A percentile compares a stretch with the other conserved stretches of the same genome.
Conservation (phyloP, 495 filamentous ascomycete genomes). For the Margaritispora aquatica region DNA sequence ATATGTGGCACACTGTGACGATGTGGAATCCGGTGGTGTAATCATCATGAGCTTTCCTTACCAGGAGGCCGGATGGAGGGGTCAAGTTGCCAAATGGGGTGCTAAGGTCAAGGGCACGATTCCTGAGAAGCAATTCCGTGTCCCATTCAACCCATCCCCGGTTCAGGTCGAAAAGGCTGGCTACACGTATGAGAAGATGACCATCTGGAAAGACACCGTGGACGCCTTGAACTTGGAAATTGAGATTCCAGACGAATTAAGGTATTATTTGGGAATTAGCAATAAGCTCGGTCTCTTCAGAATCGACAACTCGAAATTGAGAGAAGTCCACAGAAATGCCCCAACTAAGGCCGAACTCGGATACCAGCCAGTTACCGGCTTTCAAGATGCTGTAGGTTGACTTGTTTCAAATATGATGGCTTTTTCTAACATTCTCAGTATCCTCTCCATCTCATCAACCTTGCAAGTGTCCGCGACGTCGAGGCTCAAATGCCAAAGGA, state of each 20-base stretch:
- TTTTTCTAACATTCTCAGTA: constrained; percentile 43
- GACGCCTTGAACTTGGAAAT: constrained; percentile 51
- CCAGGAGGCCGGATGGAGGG: constrained; percentile 37
- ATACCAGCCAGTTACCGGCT: constrained; percentile 72
- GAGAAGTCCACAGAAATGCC: constrained; percentile 70
- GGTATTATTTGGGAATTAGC: constrained; percentile 54
- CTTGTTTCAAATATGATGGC: background rate
- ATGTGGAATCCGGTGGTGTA: constrained; percentile 48
- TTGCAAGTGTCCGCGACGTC: constrained; percentile 67
- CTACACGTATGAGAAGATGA: constrained; percentile 58
- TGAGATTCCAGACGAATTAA: constrained; percentile 44
- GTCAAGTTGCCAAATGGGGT: constrained; percentile 29
- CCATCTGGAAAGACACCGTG: constrained; percentile 74
- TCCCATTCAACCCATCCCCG: constrained; percentile 59
- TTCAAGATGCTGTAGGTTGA: constrained; percentile 67
- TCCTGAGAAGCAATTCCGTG: constrained; percentile 47
- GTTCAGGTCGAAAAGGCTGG: constrained; percentile 42
- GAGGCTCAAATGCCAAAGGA: constrained; percentile 47
- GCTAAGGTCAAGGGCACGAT: constrained; percentile 40
- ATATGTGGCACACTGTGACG: constrained; percentile 34
- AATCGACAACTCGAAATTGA: constrained; percentile 49
- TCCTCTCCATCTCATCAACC: constrained; percentile 73
- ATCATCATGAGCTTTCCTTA: constrained; percentile 57
- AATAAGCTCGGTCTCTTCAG: constrained; percentile 68
- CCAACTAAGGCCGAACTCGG: constrained; percentile 62